Conservation (phyloP, 768 basidiomycete species). For the Mycena capillaripes region DNA sequence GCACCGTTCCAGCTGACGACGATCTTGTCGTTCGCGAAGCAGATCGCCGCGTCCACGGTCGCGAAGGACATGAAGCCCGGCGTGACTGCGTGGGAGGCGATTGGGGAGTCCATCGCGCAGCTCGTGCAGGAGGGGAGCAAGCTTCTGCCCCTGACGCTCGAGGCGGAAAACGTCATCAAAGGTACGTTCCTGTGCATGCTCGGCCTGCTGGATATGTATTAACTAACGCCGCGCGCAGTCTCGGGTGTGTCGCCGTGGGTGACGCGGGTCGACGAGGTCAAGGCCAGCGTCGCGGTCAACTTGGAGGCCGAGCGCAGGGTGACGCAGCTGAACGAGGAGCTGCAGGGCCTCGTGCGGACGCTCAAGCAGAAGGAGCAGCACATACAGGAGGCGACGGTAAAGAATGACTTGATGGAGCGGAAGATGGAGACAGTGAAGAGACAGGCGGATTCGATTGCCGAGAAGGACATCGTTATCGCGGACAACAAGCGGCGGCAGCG, state of each 20-base stretch:
- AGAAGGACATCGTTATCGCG: constrained; percentile 84
- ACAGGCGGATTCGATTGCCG: constrained; percentile 86
- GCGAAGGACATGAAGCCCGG: constrained; percentile 78
- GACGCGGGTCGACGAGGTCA: constrained; percentile 84
- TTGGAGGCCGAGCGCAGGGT: constrained; percentile 94
- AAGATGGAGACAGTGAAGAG: constrained; percentile 93
- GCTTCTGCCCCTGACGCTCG: constrained; percentile 79
- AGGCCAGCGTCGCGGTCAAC: constrained; percentile 86
- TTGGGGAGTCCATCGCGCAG: constrained; percentile 76
- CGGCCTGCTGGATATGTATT: background rate
- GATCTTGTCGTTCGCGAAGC: constrained; percentile 78
- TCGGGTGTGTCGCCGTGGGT: constrained; percentile 90
- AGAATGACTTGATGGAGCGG: constrained; percentile 96
- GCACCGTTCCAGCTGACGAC: constrained; percentile 81
- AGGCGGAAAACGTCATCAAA: constrained; percentile 83
- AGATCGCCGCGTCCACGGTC: constrained; percentile 79
- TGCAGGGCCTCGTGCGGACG: constrained; percentile 87
- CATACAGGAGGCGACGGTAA: constrained; percentile 90
- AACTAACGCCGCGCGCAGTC: constrained; percentile 55
- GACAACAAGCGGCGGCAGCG: constrained; percentile 91
- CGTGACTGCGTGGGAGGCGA: constrained; percentile 81
- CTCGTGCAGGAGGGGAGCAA: constrained; percentile 80
- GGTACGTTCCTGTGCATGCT: constrained; percentile 59
- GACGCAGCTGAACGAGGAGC: constrained; percentile 87
- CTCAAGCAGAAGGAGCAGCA: constrained; percentile 91